These are phyloP conservation scores for Plectranthus barbatus DNA, from an alignment of 257 asterid species.

Conservation along the genomic window DNA sequence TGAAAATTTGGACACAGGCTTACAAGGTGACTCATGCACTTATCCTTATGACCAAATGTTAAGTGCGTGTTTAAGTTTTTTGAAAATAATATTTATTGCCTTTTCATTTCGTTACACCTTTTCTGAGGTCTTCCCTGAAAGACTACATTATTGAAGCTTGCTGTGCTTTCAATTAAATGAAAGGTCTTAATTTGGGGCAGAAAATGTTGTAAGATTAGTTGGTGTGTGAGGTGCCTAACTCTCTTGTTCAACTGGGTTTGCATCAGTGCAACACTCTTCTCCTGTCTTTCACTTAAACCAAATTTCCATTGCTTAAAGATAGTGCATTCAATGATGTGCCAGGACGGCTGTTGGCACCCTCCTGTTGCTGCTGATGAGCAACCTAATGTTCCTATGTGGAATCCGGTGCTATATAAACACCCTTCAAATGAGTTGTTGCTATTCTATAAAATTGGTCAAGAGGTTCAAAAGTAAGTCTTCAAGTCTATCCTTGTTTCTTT, in stretches of 20 bases:
- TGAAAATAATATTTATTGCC: neutral
- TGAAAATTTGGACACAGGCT: slow-evolving; percentile 79
- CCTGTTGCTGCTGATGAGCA: slow-evolving; percentile 82
- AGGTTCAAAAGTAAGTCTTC: slow-evolving; percentile 72
- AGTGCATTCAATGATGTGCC: slow-evolving; percentile 11
- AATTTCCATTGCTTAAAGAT: neutral
- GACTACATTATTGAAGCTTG: neutral
- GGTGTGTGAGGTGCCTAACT: neutral
- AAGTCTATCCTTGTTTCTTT: neutral
- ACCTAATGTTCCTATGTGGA: slow-evolving; percentile 81
- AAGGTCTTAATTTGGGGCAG: neutral
- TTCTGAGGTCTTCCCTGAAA: neutral
- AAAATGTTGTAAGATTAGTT: neutral
- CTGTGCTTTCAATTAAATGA: neutral
- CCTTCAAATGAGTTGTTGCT: slow-evolving; percentile 63
- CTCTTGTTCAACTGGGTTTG: neutral
- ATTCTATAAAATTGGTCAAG: slow-evolving; percentile 79
- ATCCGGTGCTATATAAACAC: slow-evolving; percentile 73
- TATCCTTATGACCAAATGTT: slow-evolving; percentile 2
- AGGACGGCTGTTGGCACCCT: slow-evolving; percentile 73
- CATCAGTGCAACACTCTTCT: neutral
- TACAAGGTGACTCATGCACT: slow-evolving; percentile 47
- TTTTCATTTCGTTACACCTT: neutral
- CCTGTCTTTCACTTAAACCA: neutral
- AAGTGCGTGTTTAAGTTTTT: neutral